Percentiles rank a stretch among this genome's conserved stretches.
Conservation (phyloP, 2,329 filamentous ascomycete species). For the Ophiostoma perfectum region DNA sequence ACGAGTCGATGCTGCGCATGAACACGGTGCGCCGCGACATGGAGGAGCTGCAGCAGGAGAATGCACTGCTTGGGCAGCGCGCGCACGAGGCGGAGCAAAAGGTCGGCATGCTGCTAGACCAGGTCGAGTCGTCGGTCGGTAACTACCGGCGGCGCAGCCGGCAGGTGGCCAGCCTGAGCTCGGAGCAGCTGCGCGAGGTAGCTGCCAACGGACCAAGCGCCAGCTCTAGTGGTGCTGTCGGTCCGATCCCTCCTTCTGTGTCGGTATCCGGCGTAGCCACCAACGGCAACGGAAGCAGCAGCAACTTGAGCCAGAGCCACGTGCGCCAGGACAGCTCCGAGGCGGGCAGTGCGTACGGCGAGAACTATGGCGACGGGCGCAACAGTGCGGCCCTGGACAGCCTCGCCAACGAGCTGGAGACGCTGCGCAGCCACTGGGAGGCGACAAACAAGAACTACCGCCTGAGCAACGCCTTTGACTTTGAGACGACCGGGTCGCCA, state of each 20-base stretch:
- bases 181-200: slow-evolving; percentile 41
- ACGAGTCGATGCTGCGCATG: slow-evolving; percentile 54
- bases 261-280: slow-evolving; percentile 28
- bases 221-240: not conserved
- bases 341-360: slow-evolving; percentile 57
- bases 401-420: slow-evolving; percentile 86
- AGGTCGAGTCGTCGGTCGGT: slow-evolving; percentile 89
- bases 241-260: not conserved
- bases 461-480: slow-evolving; percentile 82
- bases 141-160: slow-evolving; percentile 80
- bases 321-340: slow-evolving; percentile 53
- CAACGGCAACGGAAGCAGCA: slow-evolving; percentile 27
- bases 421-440: slow-evolving; percentile 87
- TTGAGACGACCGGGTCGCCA: slow-evolving; percentile 46
- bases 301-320: slow-evolving; percentile 33
- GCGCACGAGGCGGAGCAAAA: slow-evolving; percentile 88
- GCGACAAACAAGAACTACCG: slow-evolving; percentile 93
- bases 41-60: slow-evolving; percentile 77
- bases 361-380: slow-evolving; percentile 46
- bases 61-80: slow-evolving; percentile 71
- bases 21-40: slow-evolving; percentile 60
- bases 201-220: slow-evolving; percentile 23
- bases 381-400: slow-evolving; percentile 74
- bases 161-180: slow-evolving; percentile 49
- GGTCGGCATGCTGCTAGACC: slow-evolving; percentile 85